Evolutionary conservation across 352 stramenopile species (phyloP).

Genomic region (Globisporangium polare): DNA sequence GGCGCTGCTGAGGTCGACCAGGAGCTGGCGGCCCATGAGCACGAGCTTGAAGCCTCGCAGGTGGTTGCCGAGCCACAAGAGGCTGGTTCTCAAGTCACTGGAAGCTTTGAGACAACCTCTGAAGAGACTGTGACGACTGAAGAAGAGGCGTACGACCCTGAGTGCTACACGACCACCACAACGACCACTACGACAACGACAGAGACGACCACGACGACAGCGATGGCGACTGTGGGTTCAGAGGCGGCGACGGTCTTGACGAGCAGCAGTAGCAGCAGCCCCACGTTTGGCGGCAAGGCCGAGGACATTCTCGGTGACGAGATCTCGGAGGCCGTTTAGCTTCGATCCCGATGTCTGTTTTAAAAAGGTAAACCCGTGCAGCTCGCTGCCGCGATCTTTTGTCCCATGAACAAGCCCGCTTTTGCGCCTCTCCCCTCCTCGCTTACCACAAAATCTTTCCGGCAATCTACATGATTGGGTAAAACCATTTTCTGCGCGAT

Average conservation of each 20-base stretch:
- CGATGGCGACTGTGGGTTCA: neutral
- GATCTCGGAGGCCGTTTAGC: constrained; percentile 50
- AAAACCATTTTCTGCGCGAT: neutral
- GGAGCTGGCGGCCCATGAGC: neutral
- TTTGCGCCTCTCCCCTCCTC: constrained; percentile 1
- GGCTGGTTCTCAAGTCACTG: neutral
- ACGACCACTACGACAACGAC: neutral
- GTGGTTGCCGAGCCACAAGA: neutral
- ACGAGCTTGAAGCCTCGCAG: neutral
- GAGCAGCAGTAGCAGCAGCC: neutral
- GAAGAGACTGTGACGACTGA: neutral
- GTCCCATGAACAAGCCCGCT: neutral
- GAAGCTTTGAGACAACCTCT: neutral
- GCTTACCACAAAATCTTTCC: neutral
- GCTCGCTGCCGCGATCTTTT: neutral
- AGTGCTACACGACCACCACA: neutral
- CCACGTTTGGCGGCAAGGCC: constrained; percentile 33
- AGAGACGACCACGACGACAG: neutral
- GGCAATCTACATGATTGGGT: neutral
- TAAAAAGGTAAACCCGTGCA: neutral
- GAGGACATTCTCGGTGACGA: constrained; percentile 54
- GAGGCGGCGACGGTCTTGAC: neutral
- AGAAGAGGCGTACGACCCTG: neutral
- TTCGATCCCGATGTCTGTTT: neutral
- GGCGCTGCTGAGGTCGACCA: neutral